These are phyloP conservation scores for Pholiota molesta DNA, from an alignment of 768 basidiomycete species.

Conservation along the genomic window DNA sequence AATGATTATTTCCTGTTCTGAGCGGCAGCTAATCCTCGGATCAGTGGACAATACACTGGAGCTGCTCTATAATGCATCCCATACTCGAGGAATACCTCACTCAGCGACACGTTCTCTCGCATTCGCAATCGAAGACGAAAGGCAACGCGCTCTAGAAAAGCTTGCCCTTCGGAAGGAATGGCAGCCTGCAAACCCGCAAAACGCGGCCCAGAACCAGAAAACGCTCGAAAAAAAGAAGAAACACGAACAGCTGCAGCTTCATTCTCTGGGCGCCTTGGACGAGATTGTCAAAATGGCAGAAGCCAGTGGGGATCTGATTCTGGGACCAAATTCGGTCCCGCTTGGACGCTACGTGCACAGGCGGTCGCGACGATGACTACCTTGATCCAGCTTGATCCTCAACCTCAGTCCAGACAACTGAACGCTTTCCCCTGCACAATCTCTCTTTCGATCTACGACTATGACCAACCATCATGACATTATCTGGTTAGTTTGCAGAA, in stretches of 20 bases:
- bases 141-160: slow-evolving; percentile 27
- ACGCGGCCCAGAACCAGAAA: slow-evolving; percentile 7
- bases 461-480: background rate
- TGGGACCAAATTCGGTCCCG: slow-evolving; percentile 22
- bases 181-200: slow-evolving; percentile 22
- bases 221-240: slow-evolving; percentile 11
- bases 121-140: slow-evolving; percentile 39
- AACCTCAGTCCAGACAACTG: background rate
- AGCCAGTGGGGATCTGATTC: slow-evolving; percentile 19
- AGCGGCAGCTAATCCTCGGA: slow-evolving; percentile 3
- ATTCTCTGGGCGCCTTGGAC: slow-evolving; percentile 18
- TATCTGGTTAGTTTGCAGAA: background rate
- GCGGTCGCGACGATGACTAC: slow-evolving; percentile 12
- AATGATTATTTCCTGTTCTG: slow-evolving; percentile 6
- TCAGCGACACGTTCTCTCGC: slow-evolving; percentile 58
- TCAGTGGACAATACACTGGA: slow-evolving; percentile 72
- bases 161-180: slow-evolving; percentile 20
- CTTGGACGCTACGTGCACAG: slow-evolving; percentile 27
- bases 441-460: background rate
- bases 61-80: slow-evolving; percentile 62
- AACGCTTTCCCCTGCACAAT: background rate
- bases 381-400: background rate
- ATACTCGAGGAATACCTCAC: slow-evolving; percentile 65
- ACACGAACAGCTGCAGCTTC: slow-evolving; percentile 13
- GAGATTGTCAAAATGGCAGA: slow-evolving; percentile 28